These are phyloP conservation scores for Trichophyton equinum DNA, from an alignment of 2,329 filamentous ascomycete genomes.

Conservation along the genomic window DNA sequence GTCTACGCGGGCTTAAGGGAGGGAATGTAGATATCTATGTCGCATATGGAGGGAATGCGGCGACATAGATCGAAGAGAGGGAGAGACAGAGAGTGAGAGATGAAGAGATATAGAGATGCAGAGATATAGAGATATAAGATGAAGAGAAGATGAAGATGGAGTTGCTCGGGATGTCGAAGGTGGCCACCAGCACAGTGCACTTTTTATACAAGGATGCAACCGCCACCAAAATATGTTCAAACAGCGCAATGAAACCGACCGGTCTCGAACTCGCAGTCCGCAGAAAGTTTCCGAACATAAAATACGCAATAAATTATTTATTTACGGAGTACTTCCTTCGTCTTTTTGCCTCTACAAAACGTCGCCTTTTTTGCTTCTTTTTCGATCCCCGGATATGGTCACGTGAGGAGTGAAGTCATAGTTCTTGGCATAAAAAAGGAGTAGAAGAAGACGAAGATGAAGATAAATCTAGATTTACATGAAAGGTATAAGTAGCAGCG, in stretches of 20 bases:
- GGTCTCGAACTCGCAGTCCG: too few relatives aligned
- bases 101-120: background rate
- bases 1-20: background rate
- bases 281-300: background rate
- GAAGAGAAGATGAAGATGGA: too few relatives aligned
- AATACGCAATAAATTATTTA: background rate
- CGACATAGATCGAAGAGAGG: too few relatives aligned
- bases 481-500: background rate
- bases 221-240: background rate
- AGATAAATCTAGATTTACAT: background rate
- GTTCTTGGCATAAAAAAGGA: background rate
- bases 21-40: background rate
- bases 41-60: too few relatives aligned
- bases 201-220: background rate
- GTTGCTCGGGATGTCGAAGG: too few relatives aligned
- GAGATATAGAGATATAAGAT: background rate
- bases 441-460: background rate
- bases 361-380: background rate
- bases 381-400: background rate
- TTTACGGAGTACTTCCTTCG: too few relatives aligned
- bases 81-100: too few relatives aligned
- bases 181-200: too few relatives aligned
- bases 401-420: conserved; percentile 4
- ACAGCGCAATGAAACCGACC: background rate
- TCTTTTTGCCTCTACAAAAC: background rate